Base-by-base conservation (phyloP, 2,329 filamentous ascomycete species). In the Xylariomycetidae sp. region DNA sequence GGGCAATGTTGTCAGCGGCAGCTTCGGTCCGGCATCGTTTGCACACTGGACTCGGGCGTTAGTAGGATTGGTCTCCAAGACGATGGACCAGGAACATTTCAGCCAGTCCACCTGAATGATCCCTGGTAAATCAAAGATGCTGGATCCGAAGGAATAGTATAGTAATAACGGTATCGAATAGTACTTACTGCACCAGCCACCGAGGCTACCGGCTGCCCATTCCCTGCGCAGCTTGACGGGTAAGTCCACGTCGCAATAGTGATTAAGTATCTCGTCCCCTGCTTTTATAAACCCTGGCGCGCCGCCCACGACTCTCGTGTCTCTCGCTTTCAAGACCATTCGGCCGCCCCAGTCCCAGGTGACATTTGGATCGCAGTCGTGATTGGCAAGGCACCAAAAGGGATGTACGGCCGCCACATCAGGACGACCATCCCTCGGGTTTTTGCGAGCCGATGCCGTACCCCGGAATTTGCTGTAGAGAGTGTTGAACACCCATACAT, bases 361-460 rank as follows among this genome's bases (percentile, higher is more conserved):
- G 25, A 97, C 88, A 58, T 95, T 96, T 7, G 92, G 92, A 55
- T 95, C 81, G 62, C 92, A 98, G 57, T 88, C 88, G 58, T 98
- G 92, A 53, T 98, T 98, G 17, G 90, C 89, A 18, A 97, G 70
- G 61, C 89, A 97, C 88, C 92, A 98, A 48, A 94, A 79, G 2
- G 90, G 88, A 62, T 97, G 89, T 17, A 97, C 89, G 17, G 90
- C 90, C 17, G 87, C 88, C 4, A 95, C 84, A 51, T 97, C 92
- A 0, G 92, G 90, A 8, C 86, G 78, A 3, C 88, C 86, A 42
- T 90, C 85, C 48, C 76, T 75, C 0, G 72, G 73, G 41, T 77
- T 88, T 46, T 92, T 82, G 25, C 86, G 77, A 4, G 89, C 90
- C 3, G 88, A 94, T 0, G 92, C 92, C 0, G 89, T 95, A 33